Evolutionary conservation across 1,284 basidiomycete species (phyloP).

Genomic region (Sporisorium exsertum): DNA sequence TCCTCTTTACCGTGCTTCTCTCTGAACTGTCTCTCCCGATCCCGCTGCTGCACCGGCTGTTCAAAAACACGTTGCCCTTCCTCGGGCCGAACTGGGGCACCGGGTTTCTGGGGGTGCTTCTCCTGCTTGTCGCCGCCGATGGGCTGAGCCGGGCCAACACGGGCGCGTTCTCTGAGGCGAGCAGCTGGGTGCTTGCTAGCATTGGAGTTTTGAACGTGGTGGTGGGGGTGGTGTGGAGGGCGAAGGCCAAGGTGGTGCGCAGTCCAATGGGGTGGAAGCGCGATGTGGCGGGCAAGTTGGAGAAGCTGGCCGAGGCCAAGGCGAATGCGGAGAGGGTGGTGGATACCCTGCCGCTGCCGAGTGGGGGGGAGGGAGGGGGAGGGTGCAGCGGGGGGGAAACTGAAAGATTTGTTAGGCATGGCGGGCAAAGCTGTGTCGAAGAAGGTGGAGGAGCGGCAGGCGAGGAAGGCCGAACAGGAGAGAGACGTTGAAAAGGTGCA

Average conservation of each 20-base stretch:
- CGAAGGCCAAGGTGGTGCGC: slow-evolving; percentile 35
- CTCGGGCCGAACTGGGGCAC: slow-evolving; percentile 54
- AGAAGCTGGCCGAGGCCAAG: slow-evolving; percentile 39
- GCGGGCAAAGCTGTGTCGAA: neutral
- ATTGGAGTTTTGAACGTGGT: slow-evolving; percentile 32
- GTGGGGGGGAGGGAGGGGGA: neutral
- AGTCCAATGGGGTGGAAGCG: slow-evolving; percentile 33
- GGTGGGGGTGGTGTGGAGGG: slow-evolving; percentile 32
- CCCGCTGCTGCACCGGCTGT: slow-evolving; percentile 34
- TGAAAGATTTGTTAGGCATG: slow-evolving; percentile 2
- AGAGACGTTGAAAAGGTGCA: slow-evolving; percentile 4
- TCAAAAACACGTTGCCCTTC: slow-evolving; percentile 51
- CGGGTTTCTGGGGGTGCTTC: slow-evolving; percentile 43
- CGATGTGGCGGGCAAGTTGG: slow-evolving; percentile 36
- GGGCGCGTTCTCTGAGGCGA: slow-evolving; percentile 23
- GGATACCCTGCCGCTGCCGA: slow-evolving; percentile 16
- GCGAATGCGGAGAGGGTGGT: slow-evolving; percentile 27
- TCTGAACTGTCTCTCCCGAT: slow-evolving; percentile 48
- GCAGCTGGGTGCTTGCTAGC: slow-evolving; percentile 34
- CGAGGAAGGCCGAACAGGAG: slow-evolving; percentile 2
- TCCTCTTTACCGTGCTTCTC: slow-evolving; percentile 39
- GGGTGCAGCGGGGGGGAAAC: neutral
- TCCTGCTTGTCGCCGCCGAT: slow-evolving; percentile 42
- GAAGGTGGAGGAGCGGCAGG: slow-evolving; percentile 3
- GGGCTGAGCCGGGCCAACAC: slow-evolving; percentile 16